phyloP scores from a whole-genome alignment of 2,329 filamentous ascomycete species.

The Exophiala phaeomuriformis region DNA sequence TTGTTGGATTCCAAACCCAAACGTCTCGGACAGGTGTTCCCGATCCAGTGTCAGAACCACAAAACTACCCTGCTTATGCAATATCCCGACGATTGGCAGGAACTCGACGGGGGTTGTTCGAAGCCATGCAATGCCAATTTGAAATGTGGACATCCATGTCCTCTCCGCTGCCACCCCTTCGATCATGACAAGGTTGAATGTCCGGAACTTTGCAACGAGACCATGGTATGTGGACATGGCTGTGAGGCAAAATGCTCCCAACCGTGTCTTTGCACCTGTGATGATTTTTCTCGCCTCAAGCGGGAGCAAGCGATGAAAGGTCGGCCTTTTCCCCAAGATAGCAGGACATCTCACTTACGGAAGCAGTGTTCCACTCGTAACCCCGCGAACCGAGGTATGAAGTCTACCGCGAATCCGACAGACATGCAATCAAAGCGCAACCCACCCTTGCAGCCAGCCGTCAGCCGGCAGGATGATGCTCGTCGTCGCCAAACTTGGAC shows the following conservation, averaged over 20 bases:
- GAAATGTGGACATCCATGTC: slow-evolving; percentile 49
- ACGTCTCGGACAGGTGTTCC: slow-evolving; percentile 48
- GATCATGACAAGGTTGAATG: slow-evolving; percentile 33
- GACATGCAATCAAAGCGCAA: background rate
- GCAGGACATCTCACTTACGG: slow-evolving; percentile 19
- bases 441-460: background rate
- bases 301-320: slow-evolving; percentile 1
- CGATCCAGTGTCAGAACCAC: slow-evolving; percentile 59
- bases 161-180: slow-evolving; percentile 45
- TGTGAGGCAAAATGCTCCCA: slow-evolving; percentile 19
- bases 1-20: slow-evolving; percentile 34
- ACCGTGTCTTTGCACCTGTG: slow-evolving; percentile 21
- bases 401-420: background rate
- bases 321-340: background rate
- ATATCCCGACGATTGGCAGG: slow-evolving; percentile 38
- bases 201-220: slow-evolving; percentile 30
- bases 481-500: slow-evolving; percentile 9
- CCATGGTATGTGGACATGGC: slow-evolving; percentile 19
- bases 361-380: slow-evolving; percentile 4
- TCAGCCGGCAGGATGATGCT: background rate
- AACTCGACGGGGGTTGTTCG: slow-evolving; percentile 48
- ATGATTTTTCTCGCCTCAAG: slow-evolving; percentile 8
- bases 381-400: background rate
- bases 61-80: slow-evolving; percentile 45
- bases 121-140: slow-evolving; percentile 39